Evolutionary conservation across 306 rosid species (phyloP).

Genomic region (Fragaria ananassa): DNA sequence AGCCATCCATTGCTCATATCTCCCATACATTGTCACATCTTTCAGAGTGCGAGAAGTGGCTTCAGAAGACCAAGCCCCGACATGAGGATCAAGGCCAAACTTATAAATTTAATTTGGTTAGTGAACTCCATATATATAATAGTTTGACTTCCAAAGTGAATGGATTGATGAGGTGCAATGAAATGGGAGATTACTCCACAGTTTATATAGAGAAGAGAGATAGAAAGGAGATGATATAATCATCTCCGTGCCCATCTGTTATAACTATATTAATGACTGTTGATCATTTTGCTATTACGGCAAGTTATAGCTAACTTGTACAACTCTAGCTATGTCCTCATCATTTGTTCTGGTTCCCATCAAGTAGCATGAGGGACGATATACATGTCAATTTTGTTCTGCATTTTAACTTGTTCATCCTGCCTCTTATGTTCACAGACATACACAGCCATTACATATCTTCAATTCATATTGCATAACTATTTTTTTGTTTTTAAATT

Average conservation of each 20-base stretch:
- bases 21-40: slow-evolving; percentile 7
- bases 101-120: neutral
- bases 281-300: neutral
- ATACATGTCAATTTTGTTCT: neutral
- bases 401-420: neutral
- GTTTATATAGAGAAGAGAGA: neutral
- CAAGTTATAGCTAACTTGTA: neutral
- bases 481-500: too few relatives aligned
- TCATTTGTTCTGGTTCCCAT: neutral
- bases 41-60: slow-evolving; percentile 16
- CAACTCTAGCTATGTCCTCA: neutral
- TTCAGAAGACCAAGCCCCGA: slow-evolving; percentile 1
- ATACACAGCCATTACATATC: too few relatives aligned
- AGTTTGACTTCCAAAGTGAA: neutral
- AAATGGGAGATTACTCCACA: neutral
- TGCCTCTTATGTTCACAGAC: neutral
- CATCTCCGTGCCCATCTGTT: neutral
- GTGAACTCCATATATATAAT: neutral
- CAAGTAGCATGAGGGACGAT: neutral
- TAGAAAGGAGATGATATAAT: neutral
- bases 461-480: neutral
- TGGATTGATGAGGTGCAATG: neutral
- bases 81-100: neutral
- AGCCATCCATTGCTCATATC: slow-evolving; percentile 35
- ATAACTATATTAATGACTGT: neutral